Base-by-base conservation (phyloP, 2,329 filamentous ascomycete genomes). In the Ascosphaera aggregata region DNA sequence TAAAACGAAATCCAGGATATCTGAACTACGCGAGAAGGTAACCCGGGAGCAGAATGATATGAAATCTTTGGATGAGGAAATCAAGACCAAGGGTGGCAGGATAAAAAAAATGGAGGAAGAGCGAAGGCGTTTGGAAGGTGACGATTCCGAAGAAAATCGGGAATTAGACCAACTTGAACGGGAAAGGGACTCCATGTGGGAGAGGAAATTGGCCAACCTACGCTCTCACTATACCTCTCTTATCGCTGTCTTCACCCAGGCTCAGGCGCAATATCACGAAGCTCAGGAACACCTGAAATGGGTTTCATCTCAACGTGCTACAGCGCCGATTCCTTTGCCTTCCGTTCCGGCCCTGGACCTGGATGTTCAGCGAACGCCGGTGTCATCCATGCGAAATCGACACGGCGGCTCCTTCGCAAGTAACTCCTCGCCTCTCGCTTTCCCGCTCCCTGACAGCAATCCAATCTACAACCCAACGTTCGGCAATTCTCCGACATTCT, bases 51-150 rank as follows among this genome's bases (percentile, higher is more conserved):
- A 63, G 41, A 45, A 49, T 5, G 55, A 59, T 9, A 66, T 73
- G 55, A 73, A 67, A 44, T 48, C 53, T 4, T 56, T 76, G 31
- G 72, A 76, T 41, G 71, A 76, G 34, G 66, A 69, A 39, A 68
- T 75, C 37, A 66, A 67, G 43, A 64, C 72, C 44, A 73, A 68
- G 45, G 69, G 67, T 18, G 61, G 60, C 2, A 64, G 70, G 37
- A 67, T 75, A 52, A 73, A 75, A 54, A 61, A 64, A 30, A 56
- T 76, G 4, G 71, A 76, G 49, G 66, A 71, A 42, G 65, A 72
- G 50, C 55, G 65, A 43, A 64, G 69, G 48, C 60, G 60, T 30
- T 50, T 59, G 30, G 59, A 63, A 15, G 57, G 55, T n/a, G 57
- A 56, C 17, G 61, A 63, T 39, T 64, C 54, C 18, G 62, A 66